Base-by-base conservation (phyloP, 2,329 filamentous ascomycete genomes). In the Sclerotiophoma versabilis region DNA sequence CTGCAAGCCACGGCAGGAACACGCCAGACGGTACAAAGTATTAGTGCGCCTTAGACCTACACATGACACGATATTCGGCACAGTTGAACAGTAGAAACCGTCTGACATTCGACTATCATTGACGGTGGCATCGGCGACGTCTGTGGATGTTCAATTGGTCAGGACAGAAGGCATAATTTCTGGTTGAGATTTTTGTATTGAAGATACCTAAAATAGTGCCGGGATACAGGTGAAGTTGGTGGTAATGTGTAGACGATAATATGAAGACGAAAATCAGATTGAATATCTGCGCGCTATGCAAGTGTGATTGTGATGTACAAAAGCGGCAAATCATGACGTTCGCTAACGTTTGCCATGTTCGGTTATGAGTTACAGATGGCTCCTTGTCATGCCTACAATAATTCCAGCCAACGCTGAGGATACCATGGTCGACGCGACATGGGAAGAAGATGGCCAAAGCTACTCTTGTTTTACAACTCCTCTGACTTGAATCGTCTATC, bases 1-100 rank as follows among this genome's bases (percentile, higher is more conserved):
- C 76, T 7, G 64, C 72, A 15, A 77, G 72, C 23, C 73, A 72
- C 49, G 79, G 78, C n/a, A 66, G 70, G 27, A 75, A 70, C 29
- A 76, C 75, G 15, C 75, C 75, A 8, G 51, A 54, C 5, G 51
- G 51, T 19, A 10, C 23, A n/a, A 54, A 54, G 19, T 54, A 33
- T 15, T 54, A 27, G 30, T 17, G 7, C 6, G 29, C 4, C 27
- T 45, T 14, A n/a, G 14, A 12, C 6, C 2, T 26, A 1, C 5
- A 11, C 23, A 27, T 5, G 14, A 33, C 17, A 23, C 22, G 15
- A 17, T 14, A 4, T 20, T 26, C 3, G 30, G 20, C 15, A 11
- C 11, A 25, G 15, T 12, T n/a, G 20, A 17, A 14, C 7, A 10
- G 5, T 9, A 34, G 7, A 36, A 11, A 7, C 3, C 5, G 5